Evolutionary conservation across 2,329 filamentous ascomycete genomes (phyloP), one percentile per base, ranked within the genome.

Genomic region (Pseudogymnoascus sp.): DNA sequence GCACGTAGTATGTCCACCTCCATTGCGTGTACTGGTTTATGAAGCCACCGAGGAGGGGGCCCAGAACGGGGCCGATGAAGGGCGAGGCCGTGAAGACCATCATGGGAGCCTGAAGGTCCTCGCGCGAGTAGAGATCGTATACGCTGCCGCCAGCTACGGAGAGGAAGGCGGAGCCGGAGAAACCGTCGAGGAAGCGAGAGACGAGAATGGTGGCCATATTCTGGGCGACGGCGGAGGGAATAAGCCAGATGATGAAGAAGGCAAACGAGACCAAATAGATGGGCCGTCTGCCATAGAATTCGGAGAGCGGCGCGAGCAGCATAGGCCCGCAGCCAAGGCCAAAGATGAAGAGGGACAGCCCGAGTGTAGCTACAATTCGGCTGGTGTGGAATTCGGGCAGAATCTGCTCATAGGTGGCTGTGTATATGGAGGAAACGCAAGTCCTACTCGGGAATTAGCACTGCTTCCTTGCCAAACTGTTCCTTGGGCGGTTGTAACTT

Each of bases 401-500:
- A 75, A 96, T 85, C 74, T 95, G 89, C 17, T 71, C 72, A 74
- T 96, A 97, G 0, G 90, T 95, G 11, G 85, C 85, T 0, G 91
- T 93, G 75, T 97, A 96, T 69, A 96, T 86, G n/a, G 91, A 95
- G 59, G 89, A 93, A 1, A 90, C 85, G 72, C 88, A 91, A 7
- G 92, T 96, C 62, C 89, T 92, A 70, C 59, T n/a, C 9, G n/a
- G 4, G 23, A 2, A 53, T 53, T 21, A 53, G 46, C 26, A 53
- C 19, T 19, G 13, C 7, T n/a, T 23, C 26, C 4, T 29, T 53
- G 6, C 46, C 26, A 17, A 53, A 31, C 2, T 4, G 23, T 3
- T 53, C 7, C 7, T 31, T 17, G n/a, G 19, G 17, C 1, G 7
- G 15, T 9, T 53, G 17, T 7, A 23, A 86, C 89, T 81, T 82